These are phyloP conservation scores for Tylopilus vinaceipallidus DNA, from an alignment of 768 basidiomycete genomes.

Conservation along the genomic window DNA sequence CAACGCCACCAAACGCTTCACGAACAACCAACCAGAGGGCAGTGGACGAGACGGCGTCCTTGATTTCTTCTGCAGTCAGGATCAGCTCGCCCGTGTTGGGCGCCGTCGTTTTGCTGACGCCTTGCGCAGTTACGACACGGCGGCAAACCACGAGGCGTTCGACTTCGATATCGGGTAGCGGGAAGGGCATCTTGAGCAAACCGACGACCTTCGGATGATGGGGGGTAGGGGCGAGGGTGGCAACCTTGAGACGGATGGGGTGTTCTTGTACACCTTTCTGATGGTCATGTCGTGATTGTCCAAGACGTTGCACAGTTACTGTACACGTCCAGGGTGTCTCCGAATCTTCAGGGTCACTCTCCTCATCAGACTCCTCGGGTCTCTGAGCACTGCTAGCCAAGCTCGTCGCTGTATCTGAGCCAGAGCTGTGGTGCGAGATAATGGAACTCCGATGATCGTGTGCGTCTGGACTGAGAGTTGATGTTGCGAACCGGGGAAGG, in stretches of 20 bases:
- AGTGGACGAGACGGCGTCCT: constrained; percentile 86
- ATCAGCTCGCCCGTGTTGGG: constrained; percentile 39
- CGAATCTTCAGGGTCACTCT: constrained; percentile 93
- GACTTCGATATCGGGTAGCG: constrained; percentile 79
- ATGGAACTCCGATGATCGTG: constrained; percentile 38
- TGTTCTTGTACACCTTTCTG: constrained; percentile 8
- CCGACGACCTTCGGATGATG: constrained; percentile 96
- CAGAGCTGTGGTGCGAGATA: constrained; percentile 39
- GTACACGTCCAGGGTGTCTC: constrained; percentile 96
- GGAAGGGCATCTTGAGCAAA: constrained; percentile 88
- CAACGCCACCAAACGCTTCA: constrained; percentile 90
- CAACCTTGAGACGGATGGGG: constrained; percentile 58
- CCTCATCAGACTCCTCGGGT: constrained; percentile 60
- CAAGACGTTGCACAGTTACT: constrained; percentile 58
- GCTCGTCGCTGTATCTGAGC: constrained; percentile 33
- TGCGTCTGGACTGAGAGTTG: constrained; percentile 8
- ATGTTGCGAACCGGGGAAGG: constrained; percentile 7
- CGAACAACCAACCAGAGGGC: constrained; percentile 90
- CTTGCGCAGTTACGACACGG: constrained; percentile 38
- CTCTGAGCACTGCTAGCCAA: constrained; percentile 15
- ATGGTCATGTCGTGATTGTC: constrained; percentile 9
- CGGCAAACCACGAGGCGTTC: constrained; percentile 54
- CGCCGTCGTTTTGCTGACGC: constrained; percentile 25
- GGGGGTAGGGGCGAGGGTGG: constrained; percentile 85
- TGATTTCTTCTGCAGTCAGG: constrained; percentile 88